Base-by-base conservation (phyloP, 2,329 filamentous ascomycete genomes). In the Colletotrichum liriopes region DNA sequence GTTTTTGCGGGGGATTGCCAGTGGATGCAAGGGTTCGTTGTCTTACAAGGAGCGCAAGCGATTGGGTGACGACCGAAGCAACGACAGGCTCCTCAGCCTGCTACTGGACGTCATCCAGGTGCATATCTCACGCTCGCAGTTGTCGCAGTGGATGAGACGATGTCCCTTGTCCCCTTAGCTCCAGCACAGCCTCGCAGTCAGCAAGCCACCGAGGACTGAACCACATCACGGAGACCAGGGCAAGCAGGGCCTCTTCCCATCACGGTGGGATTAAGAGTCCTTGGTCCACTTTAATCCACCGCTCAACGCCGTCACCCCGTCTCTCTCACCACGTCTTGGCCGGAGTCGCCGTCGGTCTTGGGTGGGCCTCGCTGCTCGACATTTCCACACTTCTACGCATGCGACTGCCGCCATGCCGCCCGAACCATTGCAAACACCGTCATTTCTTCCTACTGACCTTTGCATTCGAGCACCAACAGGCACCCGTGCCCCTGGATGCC, bases 21-120 rank as follows among this genome's bases (percentile, higher is more conserved):
- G 65, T 63, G 18, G 59, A 52, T 49, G 69, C 65, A 64, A 64
- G 69, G 69, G 45, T 72, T 47, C 45, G 52, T 23, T 69, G 59
- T 72, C 65, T 60, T 39, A 14, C 20, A 62, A 56, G 71, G 63
- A 71, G 62, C 64, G 43, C 67, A 74, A 74, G 71, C 73, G 73
- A 74, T 74, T 74, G 73, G 73, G 56, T 39, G 47, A 62, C 51
- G 55, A 73, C 54, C 73, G 73, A 74, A 66, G 55, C 62, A 67
- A 8, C 32, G 49, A 59, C 18, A 20, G 23, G 29, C 29, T 63
- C 20, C 59, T 59, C 65, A 54, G 26, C 9, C 47, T 69, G 59
- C 65, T 32, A 72, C 69, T 72, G 69, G 69, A 58, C 59, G 52
- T 54, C 54, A 39, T 60, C n/a, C 32, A 41, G 35, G 47, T 20